phyloP scores from a whole-genome alignment of 129 eudicot genomes.

The Chrysanthemum lavandulifolium region DNA sequence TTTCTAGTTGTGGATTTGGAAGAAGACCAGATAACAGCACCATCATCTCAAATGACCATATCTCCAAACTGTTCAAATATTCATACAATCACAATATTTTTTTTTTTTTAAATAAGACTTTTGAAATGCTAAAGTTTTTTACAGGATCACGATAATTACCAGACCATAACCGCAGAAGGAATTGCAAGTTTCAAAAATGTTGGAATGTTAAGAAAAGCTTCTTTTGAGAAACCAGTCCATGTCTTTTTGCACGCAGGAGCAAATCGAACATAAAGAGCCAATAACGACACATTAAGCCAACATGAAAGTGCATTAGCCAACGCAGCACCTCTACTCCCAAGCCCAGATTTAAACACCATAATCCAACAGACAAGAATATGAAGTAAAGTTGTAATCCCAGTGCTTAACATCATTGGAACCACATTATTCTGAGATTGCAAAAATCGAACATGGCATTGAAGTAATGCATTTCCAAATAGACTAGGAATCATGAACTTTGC shows the following conservation, averaged over 20 bases:
- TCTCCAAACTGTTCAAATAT: conserved; percentile 58
- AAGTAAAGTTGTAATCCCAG: conserved; percentile 52
- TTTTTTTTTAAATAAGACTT: background rate
- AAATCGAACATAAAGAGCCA: conserved; percentile 50
- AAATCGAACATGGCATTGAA: conserved; percentile 69
- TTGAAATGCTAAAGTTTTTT: background rate
- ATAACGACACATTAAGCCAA: conserved; percentile 59
- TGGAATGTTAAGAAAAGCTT: conserved; percentile 46
- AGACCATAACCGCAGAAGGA: conserved; percentile 82
- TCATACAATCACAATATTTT: background rate
- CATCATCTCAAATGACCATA: conserved; percentile 88
- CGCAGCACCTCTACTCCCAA: conserved; percentile 75
- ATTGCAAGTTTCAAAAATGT: conserved; percentile 57
- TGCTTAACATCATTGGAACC: conserved; percentile 63
- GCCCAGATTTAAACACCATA: conserved; percentile 60
- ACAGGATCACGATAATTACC: conserved; percentile 36
- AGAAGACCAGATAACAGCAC: conserved; percentile 81
- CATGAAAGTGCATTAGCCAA: conserved; percentile 65
- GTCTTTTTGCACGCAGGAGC: conserved; percentile 62
- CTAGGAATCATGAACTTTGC: conserved; percentile 66
- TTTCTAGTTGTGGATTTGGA: conserved; percentile 79
- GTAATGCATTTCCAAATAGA: conserved; percentile 58
- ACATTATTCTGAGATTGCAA: conserved; percentile 67
- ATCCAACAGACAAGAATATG: conserved; percentile 64
- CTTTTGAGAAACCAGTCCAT: conserved; percentile 71